Conservation (phyloP, 768 basidiomycete genomes). For the Hypsizygus marmoreus region DNA sequence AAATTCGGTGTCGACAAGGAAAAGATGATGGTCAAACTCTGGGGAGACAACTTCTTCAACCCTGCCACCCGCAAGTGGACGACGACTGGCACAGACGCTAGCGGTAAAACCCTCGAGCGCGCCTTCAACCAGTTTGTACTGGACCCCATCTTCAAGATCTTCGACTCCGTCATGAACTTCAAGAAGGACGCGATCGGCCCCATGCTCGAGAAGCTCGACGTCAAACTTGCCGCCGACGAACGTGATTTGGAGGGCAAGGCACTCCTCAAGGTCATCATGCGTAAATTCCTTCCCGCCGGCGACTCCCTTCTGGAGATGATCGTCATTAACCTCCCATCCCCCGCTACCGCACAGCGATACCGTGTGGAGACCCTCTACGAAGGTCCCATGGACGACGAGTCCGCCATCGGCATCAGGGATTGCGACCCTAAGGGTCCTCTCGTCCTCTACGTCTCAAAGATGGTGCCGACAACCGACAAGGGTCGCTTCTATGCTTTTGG, state of each 20-base stretch:
- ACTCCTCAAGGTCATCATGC: conserved; percentile 97
- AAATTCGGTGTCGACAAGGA: conserved; percentile 99
- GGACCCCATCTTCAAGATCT: conserved; percentile 98
- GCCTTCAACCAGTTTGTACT: conserved; percentile 98
- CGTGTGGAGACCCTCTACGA: conserved; percentile 99
- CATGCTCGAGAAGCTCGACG: conserved; percentile 96
- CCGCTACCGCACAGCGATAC: conserved; percentile 95
- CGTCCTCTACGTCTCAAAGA: conserved; percentile 98
- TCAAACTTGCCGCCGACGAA: conserved; percentile 87
- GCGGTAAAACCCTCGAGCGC: conserved; percentile 93
- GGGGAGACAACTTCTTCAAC: conserved; percentile 99
- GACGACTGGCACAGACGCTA: conserved; percentile 68
- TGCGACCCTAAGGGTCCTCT: conserved; percentile 97
- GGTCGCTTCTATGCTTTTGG: conserved; percentile 99
- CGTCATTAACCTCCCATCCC: conserved; percentile 98
- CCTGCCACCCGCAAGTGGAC: conserved; percentile 96
- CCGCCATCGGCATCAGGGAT: conserved; percentile 96
- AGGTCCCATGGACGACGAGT: conserved; percentile 99
- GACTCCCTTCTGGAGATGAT: conserved; percentile 99
- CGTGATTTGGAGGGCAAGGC: conserved; percentile 93
- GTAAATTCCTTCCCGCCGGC: conserved; percentile 99
- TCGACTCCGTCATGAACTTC: conserved; percentile 99
- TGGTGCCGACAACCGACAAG: conserved; percentile 99
- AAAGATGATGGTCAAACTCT: conserved; percentile 96
- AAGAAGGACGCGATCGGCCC: conserved; percentile 85